Evolutionary conservation across 306 rosid species (phyloP).

Genomic region (Inga leiocalycina): DNA sequence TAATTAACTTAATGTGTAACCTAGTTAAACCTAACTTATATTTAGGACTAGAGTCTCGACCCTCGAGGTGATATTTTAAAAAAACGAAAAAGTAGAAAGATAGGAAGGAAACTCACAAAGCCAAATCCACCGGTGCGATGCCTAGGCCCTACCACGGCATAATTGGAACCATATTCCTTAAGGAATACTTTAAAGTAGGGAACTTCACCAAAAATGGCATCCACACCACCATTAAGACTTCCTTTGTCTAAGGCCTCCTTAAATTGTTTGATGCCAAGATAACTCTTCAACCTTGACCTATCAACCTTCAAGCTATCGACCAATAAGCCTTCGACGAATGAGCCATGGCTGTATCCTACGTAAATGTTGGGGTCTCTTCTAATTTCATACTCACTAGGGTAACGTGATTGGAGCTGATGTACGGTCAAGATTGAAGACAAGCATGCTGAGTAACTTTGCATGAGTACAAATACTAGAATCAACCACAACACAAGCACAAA

Average conservation of each 20-base stretch:
- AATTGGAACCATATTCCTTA: neutral
- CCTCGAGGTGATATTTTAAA: too few species aligned
- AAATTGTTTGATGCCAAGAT: neutral
- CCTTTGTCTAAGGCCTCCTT: neutral
- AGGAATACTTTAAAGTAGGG: neutral
- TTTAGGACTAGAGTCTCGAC: neutral
- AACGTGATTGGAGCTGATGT: conserved; percentile 9
- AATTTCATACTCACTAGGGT: neutral
- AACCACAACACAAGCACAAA: conserved; percentile 28
- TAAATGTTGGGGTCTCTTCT: neutral
- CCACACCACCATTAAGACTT: neutral
- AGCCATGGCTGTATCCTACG: neutral
- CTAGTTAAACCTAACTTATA: too few species aligned
- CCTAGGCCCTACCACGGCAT: conserved; percentile 10
- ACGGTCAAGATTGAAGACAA: conserved; percentile 31
- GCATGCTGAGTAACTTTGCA: conserved; percentile 33
- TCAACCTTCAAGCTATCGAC: neutral
- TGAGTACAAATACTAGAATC: neutral
- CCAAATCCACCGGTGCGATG: conserved; percentile 36
- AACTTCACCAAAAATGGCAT: neutral
- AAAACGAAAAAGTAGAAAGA: neutral
- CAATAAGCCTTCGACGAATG: neutral
- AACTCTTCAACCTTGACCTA: neutral
- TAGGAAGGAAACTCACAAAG: conserved; percentile 19
- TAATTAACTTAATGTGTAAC: too few species aligned